Conservation (phyloP, 306 rosid genomes). For the Delonix regia region DNA sequence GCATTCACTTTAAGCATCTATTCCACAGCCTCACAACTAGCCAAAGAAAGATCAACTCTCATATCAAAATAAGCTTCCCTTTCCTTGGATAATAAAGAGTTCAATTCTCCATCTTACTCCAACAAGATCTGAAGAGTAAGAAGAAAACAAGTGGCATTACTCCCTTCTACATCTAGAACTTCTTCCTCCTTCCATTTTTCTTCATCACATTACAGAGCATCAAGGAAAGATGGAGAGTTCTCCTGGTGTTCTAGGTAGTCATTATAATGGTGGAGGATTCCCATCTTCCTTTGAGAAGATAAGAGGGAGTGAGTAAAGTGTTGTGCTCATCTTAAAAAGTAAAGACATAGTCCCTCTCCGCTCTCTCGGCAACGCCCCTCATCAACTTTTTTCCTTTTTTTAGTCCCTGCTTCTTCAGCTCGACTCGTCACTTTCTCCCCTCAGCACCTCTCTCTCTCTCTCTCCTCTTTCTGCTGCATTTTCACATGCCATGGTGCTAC, state of each 20-base stretch:
- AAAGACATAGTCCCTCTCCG: conserved; percentile 47
- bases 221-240: conserved; percentile 50
- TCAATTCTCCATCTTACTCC: conserved; percentile 45
- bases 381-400: too few species aligned
- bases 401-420: too few species aligned
- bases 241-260: conserved; percentile 27
- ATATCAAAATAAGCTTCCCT: too few species aligned
- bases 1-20: too few species aligned
- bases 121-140: conserved; percentile 46
- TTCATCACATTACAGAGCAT: conserved; percentile 78
- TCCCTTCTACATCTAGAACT: conserved; percentile 37
- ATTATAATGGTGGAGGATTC: conserved; percentile 53
- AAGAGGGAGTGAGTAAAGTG: conserved; percentile 33
- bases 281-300: conserved; percentile 75
- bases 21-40: too few species aligned
- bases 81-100: too few species aligned
- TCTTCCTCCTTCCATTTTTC: conserved; percentile 56
- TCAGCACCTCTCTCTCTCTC: too few species aligned
- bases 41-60: too few species aligned
- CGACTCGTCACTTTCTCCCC: too few species aligned
- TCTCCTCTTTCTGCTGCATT: too few species aligned
- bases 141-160: not conserved
- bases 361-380: too few species aligned
- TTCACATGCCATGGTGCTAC: too few species aligned
- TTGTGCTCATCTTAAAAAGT: conserved; percentile 54